Conservation (phyloP, 495 filamentous ascomycete genomes). For the Staphylotrichum tortipilum region DNA sequence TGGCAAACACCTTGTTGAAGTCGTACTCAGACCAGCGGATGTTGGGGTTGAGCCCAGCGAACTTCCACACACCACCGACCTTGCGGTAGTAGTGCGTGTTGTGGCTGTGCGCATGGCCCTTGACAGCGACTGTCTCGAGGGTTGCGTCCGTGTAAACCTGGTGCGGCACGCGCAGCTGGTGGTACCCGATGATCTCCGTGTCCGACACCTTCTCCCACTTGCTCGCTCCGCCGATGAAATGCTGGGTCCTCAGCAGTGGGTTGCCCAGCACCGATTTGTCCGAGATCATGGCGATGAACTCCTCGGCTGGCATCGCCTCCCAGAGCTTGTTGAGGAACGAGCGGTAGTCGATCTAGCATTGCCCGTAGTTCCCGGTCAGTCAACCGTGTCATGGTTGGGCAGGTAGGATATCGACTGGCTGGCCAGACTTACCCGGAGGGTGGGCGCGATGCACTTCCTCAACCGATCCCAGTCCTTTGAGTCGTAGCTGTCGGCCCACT, state of each 20-base stretch:
- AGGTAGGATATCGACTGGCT: no score
- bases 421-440: conserved; percentile 49
- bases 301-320: conserved; percentile 63
- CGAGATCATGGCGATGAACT: conserved; percentile 63
- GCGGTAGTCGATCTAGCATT: conserved; percentile 58
- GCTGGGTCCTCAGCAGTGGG: conserved; percentile 62
- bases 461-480: conserved; percentile 72
- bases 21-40: conserved; percentile 68
- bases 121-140: conserved; percentile 42
- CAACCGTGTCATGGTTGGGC: no score
- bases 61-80: conserved; percentile 73
- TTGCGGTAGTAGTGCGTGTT: conserved; percentile 68
- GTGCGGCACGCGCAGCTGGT: conserved; percentile 72
- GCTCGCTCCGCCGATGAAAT: conserved; percentile 62
- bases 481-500: conserved; percentile 82
- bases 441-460: conserved; percentile 61
- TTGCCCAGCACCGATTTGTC: conserved; percentile 60
- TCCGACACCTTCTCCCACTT: conserved; percentile 64
- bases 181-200: conserved; percentile 59
- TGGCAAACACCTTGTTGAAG: conserved; percentile 44
- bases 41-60: conserved; percentile 62
- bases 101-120: conserved; percentile 62
- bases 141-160: conserved; percentile 50
- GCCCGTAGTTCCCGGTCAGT: not conserved
- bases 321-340: conserved; percentile 63